These are phyloP conservation scores for Acanthamoeba royreba DNA, from an alignment of 208 protist genomes.

Conservation along the genomic window DNA sequence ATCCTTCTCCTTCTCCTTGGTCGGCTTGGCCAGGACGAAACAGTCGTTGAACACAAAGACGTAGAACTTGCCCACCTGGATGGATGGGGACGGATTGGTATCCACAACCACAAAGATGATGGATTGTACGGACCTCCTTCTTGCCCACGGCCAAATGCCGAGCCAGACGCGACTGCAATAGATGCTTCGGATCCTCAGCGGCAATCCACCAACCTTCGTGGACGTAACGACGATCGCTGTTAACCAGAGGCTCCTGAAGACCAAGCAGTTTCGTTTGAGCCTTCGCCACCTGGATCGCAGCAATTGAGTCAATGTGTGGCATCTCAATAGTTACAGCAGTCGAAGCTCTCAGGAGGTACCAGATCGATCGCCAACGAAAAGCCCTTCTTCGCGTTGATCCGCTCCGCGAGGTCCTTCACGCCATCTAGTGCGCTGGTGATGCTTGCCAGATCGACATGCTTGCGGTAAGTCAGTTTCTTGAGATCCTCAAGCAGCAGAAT, in stretches of 20 bases:
- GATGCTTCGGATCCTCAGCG: neutral
- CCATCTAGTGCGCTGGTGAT: neutral
- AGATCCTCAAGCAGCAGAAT: neutral
- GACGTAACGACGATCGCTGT: neutral
- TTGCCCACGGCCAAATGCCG: neutral
- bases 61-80: neutral
- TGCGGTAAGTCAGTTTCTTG: neutral
- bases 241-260: neutral
- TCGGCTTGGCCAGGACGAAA: neutral
- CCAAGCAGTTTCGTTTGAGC: neutral
- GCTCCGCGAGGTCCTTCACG: neutral
- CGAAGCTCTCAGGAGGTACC: neutral
- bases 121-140: neutral
- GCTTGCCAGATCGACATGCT: neutral
- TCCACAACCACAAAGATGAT: neutral
- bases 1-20: neutral
- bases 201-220: neutral
- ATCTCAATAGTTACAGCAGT: neutral
- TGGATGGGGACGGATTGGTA: neutral
- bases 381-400: neutral
- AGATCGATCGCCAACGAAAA: neutral
- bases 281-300: neutral
- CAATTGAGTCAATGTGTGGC: neutral
- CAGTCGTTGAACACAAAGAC: conserved; percentile 6
- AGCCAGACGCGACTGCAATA: neutral